Base-by-base conservation (phyloP, 257 asterid species). In the Solanum bulbocastanum region DNA sequence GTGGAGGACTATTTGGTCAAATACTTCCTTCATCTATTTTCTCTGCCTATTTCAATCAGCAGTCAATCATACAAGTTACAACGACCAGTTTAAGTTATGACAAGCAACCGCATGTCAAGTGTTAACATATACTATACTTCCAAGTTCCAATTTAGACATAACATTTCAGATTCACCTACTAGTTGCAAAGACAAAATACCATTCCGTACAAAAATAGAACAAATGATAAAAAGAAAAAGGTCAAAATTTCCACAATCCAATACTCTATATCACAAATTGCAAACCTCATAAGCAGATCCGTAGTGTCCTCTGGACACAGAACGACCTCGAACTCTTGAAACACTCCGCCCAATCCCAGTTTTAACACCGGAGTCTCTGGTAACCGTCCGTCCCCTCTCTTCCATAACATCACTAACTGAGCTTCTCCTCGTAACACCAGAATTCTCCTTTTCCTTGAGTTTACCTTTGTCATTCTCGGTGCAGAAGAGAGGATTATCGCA, bases 401-500 rank as follows among this genome's bases (percentile, higher is more conserved):
- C 95, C 22, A 79, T 25, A 22, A 33, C 60, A 39, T 83, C 88
- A 65, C 46, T 83, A 39, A 83, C 66, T 44, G 86, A 75, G 16
- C 56, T 83, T 46, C 14, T 84, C 8, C 44, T 30, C 1, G 84
- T 20, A 44, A 16, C 78, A n/a, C 69, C 25, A 4, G 39, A 44
- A 86, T 49, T 86, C 79, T 44, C 85, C 87, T 46, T 74, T 78
- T 66, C 87, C 3, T 69, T 83, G 52, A 33, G 35, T 9, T 68
- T 42, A 25, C 7, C 81, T 62, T 52, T 39, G 5, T 37, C 84
- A 33, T 87, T 87, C 52, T 89, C 92, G 8, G 89, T 71, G 93
- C 94, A 92, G 90, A 96, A 96, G 74, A 96, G 98, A 33, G 98
- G 98, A 88, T 96, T 96, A 5, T 96, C 98, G 87, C 95, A 90